These are phyloP conservation scores for Firmiana major DNA, from an alignment of 345 rosid genomes.

Conservation along the genomic window DNA sequence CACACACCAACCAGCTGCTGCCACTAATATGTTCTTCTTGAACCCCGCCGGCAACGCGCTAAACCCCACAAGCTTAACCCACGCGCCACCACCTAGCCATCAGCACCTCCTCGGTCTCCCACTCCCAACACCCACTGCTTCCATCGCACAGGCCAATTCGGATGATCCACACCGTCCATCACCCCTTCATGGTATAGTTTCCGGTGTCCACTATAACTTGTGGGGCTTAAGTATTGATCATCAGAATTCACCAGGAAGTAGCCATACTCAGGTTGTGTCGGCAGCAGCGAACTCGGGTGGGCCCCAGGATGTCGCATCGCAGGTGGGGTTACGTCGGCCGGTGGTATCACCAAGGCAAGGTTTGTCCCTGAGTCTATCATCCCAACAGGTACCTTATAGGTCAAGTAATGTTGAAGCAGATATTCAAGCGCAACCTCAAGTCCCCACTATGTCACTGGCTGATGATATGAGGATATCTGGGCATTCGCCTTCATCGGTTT, in stretches of 20 bases:
- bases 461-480: slow-evolving; percentile 27
- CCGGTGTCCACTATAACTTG: slow-evolving; percentile 29
- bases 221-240: slow-evolving; percentile 30
- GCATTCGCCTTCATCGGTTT: slow-evolving; percentile 37
- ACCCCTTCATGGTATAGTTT: slow-evolving; percentile 20
- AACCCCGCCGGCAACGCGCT: slow-evolving; percentile 29
- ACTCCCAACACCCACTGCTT: slow-evolving; percentile 13
- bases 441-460: slow-evolving; percentile 6
- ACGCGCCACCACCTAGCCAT: slow-evolving; percentile 26
- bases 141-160: slow-evolving; percentile 12
- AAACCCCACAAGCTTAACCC: slow-evolving; percentile 20
- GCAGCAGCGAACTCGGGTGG: slow-evolving; percentile 4
- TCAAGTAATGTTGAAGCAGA: slow-evolving; percentile 9
- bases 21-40: slow-evolving; percentile 24
- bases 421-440: slow-evolving; percentile 12
- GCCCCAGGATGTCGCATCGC: slow-evolving; percentile 14
- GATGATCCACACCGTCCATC: slow-evolving; percentile 22
- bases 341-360: slow-evolving; percentile 34
- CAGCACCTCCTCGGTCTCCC: slow-evolving; percentile 38
- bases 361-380: slow-evolving; percentile 41
- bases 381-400: slow-evolving; percentile 24
- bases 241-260: slow-evolving; percentile 10
- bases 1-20: slow-evolving; percentile 18
- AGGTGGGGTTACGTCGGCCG: slow-evolving; percentile 19
- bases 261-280: slow-evolving; percentile 13